Evolutionary conservation across 768 basidiomycete genomes (phyloP).

Genomic region (Agrocybe praecox): DNA sequence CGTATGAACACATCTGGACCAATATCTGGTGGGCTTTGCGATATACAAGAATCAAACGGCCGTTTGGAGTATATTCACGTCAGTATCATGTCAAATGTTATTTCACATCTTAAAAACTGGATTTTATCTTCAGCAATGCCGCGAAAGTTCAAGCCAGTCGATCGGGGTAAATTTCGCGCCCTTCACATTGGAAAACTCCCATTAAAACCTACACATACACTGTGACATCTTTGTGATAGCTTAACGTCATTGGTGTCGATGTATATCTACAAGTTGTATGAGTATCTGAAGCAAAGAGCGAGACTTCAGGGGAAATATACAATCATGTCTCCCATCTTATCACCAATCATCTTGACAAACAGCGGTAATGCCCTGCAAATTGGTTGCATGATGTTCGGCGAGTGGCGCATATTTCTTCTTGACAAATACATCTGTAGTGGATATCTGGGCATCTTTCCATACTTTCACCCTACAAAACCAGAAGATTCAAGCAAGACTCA

Average conservation of each 20-base stretch:
- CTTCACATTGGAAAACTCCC: no score
- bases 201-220: no score
- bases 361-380: slow-evolving; percentile 11
- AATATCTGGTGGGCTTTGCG: no score
- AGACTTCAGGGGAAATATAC: no score
- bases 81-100: no score
- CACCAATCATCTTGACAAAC: background rate
- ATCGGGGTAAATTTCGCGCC: slow-evolving; percentile 24
- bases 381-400: background rate
- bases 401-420: slow-evolving; percentile 6
- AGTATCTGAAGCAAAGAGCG: no score
- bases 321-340: background rate
- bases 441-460: slow-evolving; percentile 46
- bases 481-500: no score
- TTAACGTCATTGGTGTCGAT: no score
- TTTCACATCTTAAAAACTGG: slow-evolving; percentile 5
- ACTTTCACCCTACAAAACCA: slow-evolving; percentile 40
- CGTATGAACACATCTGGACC: no score
- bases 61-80: slow-evolving; percentile 43
- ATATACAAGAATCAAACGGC: slow-evolving; percentile 55
- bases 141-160: slow-evolving; percentile 34
- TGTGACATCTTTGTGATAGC: no score
- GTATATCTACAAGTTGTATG: no score
- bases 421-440: slow-evolving; percentile 27
- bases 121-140: slow-evolving; percentile 32